Base-by-base conservation (phyloP, 805 yeast genomes). In the Komagataella pseudopastoris region DNA sequence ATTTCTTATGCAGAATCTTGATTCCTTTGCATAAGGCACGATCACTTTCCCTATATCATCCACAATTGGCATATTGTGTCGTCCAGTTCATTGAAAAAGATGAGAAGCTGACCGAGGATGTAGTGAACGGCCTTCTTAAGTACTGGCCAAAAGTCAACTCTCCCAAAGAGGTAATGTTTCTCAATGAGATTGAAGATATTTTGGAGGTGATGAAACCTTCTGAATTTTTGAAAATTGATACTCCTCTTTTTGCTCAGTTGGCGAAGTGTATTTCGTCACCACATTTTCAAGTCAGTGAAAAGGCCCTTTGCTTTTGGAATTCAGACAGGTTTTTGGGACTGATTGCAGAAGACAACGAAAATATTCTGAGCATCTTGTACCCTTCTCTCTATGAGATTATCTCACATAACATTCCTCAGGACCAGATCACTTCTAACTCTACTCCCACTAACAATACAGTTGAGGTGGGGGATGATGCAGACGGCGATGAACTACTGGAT, bases 111-210 rank as follows among this genome's bases (percentile, higher is more conserved):
- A 91, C 98, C 2, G 97, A 90, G 65, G 98, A 90, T 64, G 98
- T 93, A n/a, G 80, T 93, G 23, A 82, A 88, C 88, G 96, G 97
- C 3, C 71, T 93, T 54, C 70, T 93, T 59, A 77, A 95, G 61
- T 93, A 83, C 70, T 93, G 99, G 99, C 99, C 99, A 51, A 93
- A 93, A 66, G 83, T 87, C 49, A 88, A 88, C 62, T 83, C 95
- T 23, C 93, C 97, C 12, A 93, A 93, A 63, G 99, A 93, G 69
- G 87, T 93, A 23, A 84, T 93, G 95, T 93, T 90, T 61, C 71
- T 93, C 62, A 88, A 91, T 67, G 99, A 93, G 70, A 80, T 93
- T 56, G 99, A 93, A 67, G 99, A 93, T 64, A 90, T 93, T 3
- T 88, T 90, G 63, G 99, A 93, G 69, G 93, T 88, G 24, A 88